A percentile compares a stretch with the other conserved stretches of the same genome.
Conservation (phyloP, 805 yeast species). For the Lachancea quebecensis region DNA sequence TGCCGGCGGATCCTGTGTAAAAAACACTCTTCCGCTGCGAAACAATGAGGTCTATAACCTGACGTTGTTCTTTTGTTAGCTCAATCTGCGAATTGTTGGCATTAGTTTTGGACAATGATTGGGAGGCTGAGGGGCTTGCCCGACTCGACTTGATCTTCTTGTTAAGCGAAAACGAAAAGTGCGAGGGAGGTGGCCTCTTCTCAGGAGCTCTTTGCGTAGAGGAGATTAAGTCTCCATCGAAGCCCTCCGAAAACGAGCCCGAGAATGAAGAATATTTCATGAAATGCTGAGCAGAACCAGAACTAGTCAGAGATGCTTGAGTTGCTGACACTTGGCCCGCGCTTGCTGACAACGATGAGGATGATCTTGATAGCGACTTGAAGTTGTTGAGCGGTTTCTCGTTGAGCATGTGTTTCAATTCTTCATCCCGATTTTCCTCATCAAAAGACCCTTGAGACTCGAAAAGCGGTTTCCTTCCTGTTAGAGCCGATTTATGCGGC, state of each 20-base stretch:
- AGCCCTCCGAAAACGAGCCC: neutral
- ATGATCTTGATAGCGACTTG: conserved; percentile 10
- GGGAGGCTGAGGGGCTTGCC: conserved; percentile 1
- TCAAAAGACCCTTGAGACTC: conserved; percentile 31
- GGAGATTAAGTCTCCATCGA: neutral
- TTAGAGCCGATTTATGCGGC: neutral
- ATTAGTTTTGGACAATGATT: neutral
- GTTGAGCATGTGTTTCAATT: conserved; percentile 16
- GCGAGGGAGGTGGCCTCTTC: conserved; percentile 2
- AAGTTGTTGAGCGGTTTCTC: conserved; percentile 22
- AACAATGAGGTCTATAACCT: conserved; percentile 47
- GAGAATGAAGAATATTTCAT: neutral
- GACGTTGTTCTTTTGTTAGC: conserved; percentile 43
- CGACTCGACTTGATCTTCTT: conserved; percentile 4
- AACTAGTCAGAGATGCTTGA: neutral
- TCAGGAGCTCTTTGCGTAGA: conserved; percentile 1
- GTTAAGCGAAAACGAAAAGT: conserved; percentile 3
- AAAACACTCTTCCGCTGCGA: conserved; percentile 49
- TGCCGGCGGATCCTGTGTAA: conserved; percentile 83
- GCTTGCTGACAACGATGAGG: neutral
- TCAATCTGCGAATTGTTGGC: conserved; percentile 8
- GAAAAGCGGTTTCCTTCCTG: conserved; percentile 11
- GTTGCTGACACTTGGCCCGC: neutral
- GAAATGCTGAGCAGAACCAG: neutral
- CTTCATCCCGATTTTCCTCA: conserved; percentile 25